Evolutionary conservation across 805 yeast species (phyloP).

Genomic region (Zygosaccharomyces gambellarensis): DNA sequence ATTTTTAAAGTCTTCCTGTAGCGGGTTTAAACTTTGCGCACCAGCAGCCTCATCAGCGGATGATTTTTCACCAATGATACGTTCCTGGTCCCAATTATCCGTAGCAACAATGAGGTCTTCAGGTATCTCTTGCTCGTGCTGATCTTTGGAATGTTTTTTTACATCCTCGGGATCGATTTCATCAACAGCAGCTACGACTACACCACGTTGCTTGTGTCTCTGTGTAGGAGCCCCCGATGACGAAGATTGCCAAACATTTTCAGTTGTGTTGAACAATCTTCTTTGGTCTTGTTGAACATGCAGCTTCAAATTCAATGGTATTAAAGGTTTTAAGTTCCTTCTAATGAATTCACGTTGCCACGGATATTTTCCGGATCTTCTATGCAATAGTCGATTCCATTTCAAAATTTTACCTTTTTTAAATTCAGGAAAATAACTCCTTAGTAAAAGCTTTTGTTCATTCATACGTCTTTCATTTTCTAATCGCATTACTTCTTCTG

Average conservation of each 20-base stretch:
- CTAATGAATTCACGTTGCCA: conserved; percentile 36
- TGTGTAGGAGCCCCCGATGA: neutral
- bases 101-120: conserved; percentile 61
- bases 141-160: conserved; percentile 18
- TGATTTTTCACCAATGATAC: conserved; percentile 44
- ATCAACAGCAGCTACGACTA: conserved; percentile 20
- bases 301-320: conserved; percentile 50
- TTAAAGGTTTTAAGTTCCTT: conserved; percentile 29
- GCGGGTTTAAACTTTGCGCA: conserved; percentile 9
- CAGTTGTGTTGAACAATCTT: conserved; percentile 39
- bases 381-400: conserved; percentile 52
- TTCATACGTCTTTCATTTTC: conserved; percentile 23
- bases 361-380: conserved; percentile 43
- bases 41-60: neutral
- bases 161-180: conserved; percentile 26
- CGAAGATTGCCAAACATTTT: conserved; percentile 11
- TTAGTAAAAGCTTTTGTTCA: conserved; percentile 37
- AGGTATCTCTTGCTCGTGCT: conserved; percentile 32
- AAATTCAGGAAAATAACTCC: conserved; percentile 52
- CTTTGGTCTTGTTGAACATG: conserved; percentile 52
- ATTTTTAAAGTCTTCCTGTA: conserved; percentile 28
- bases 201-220: conserved; percentile 16
- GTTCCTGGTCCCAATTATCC: conserved; percentile 74
- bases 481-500: conserved; percentile 11
- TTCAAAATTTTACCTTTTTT: conserved; percentile 46